A percentile compares a stretch with the other conserved stretches of the same genome.
Conservation (phyloP, 2,329 filamentous ascomycete genomes). For the Nakataea oryzae region DNA sequence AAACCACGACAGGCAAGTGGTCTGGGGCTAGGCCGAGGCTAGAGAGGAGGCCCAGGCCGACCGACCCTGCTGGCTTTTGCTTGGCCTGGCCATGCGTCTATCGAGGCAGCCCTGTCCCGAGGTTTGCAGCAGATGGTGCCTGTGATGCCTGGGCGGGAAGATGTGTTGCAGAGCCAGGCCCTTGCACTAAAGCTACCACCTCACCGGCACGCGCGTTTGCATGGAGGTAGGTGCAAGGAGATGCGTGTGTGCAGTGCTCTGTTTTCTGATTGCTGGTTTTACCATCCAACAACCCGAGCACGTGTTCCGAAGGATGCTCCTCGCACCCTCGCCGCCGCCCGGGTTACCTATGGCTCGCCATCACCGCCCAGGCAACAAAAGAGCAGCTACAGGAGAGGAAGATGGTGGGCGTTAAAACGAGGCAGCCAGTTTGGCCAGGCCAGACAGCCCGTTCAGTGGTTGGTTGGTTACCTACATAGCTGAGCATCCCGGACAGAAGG, state of each 20-base stretch:
- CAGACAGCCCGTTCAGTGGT: no score
- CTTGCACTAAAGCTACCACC: constrained; percentile 19
- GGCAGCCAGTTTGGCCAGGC: no score
- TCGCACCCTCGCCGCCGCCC: background rate
- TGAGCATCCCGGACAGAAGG: no score
- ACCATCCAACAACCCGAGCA: constrained; percentile 16
- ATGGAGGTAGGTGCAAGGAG: no score
- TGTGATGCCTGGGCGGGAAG: no score
- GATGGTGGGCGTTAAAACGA: no score
- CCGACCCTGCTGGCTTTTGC: no score
- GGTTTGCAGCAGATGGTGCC: no score
- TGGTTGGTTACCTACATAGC: no score
- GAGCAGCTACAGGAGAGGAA: background rate
- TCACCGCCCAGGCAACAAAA: background rate
- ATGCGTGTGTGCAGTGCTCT: constrained; percentile 31
- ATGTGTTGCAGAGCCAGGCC: constrained; percentile 24
- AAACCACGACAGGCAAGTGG: no score
- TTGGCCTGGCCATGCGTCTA: no score
- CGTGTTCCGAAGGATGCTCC: background rate
- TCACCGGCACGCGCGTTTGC: constrained; percentile 34
- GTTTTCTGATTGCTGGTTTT: constrained; percentile 29
- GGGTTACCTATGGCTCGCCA: background rate
- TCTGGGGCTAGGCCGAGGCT: background rate
- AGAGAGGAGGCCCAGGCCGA: background rate
- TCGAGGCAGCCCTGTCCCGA: no score